Evolutionary conservation across 2,329 filamentous ascomycete species (phyloP).

Genomic region (Onygenales sp.): DNA sequence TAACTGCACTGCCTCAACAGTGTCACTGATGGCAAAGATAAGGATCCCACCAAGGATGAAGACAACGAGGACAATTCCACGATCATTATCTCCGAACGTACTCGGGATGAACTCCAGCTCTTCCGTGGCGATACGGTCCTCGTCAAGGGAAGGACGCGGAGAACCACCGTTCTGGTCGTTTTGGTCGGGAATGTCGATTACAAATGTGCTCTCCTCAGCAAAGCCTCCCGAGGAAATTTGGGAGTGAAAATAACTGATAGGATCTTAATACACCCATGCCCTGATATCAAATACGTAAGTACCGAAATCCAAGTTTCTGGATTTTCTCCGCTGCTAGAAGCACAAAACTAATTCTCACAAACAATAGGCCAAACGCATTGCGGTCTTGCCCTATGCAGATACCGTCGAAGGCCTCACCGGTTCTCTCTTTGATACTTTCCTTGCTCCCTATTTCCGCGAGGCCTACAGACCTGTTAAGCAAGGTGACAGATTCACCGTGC

Average conservation of each 20-base stretch:
- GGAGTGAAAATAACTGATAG: slow-evolving; percentile 98
- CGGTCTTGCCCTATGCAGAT: slow-evolving; percentile 94
- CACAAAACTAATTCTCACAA: slow-evolving; percentile 14
- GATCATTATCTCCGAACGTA: slow-evolving; percentile 95
- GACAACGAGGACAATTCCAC: slow-evolving; percentile 99
- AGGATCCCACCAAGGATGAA: too few species aligned
- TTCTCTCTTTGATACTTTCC: slow-evolving; percentile 97
- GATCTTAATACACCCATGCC: slow-evolving; percentile 93
- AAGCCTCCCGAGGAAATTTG: slow-evolving; percentile 95
- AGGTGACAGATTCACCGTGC: slow-evolving; percentile 93
- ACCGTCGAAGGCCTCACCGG: slow-evolving; percentile 96
- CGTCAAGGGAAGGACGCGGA: slow-evolving; percentile 98
- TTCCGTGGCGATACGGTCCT: slow-evolving; percentile 98
- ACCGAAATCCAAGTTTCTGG: not conserved
- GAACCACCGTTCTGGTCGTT: slow-evolving; percentile 96
- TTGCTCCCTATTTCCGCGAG: slow-evolving; percentile 98
- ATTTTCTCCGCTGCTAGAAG: not conserved
- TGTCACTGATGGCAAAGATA: slow-evolving; percentile 71
- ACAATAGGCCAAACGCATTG: slow-evolving; percentile 87
- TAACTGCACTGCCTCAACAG: slow-evolving; percentile 41
- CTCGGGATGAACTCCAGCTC: slow-evolving; percentile 95
- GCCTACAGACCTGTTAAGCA: slow-evolving; percentile 95
- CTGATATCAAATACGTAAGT: slow-evolving; percentile 99
- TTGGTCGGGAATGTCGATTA: slow-evolving; percentile 96
- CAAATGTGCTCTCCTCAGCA: slow-evolving; percentile 93